Evolutionary conservation across 148 eudicot genomes (phyloP).

Genomic region (Nyssa sinensis): DNA sequence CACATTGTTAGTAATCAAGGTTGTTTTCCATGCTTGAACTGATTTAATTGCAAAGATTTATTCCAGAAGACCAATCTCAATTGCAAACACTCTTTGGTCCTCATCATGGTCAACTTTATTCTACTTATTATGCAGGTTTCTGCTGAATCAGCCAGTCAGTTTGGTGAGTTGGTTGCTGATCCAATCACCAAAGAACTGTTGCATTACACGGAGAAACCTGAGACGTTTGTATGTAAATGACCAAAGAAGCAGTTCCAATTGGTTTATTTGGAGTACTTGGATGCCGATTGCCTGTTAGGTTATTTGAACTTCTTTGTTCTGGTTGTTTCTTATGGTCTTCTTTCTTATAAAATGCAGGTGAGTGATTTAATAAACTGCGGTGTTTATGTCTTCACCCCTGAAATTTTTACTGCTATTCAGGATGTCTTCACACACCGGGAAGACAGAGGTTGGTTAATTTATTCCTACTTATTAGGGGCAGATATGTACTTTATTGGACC

Average conservation of each 20-base stretch:
- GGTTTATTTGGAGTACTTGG: background rate
- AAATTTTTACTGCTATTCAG: constrained; percentile 59
- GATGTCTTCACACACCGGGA: constrained; percentile 56
- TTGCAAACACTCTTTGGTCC: background rate
- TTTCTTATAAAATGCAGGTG: constrained; percentile 51
- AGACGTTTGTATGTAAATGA: constrained; percentile 80
- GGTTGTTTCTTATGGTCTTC: constrained; percentile 10
- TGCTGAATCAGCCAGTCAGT: constrained; percentile 91
- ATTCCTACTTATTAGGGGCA: background rate
- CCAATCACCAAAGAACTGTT: constrained; percentile 73
- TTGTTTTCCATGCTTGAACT: constrained; percentile 19
- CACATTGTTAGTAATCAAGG: constrained; percentile 83
- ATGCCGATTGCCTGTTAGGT: constrained; percentile 3
- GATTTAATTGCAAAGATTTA: background rate
- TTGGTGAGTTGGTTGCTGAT: constrained; percentile 93
- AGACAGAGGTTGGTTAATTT: constrained; percentile 59
- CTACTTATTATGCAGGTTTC: no score
- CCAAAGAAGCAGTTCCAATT: background rate
- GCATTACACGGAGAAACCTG: constrained; percentile 98
- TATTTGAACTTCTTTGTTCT: constrained; percentile 9
- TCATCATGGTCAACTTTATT: no score
- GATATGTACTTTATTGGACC: background rate
- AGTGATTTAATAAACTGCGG: constrained; percentile 90
- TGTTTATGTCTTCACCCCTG: constrained; percentile 82
- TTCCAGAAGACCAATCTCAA: background rate